Conservation (phyloP, 441 rosid genomes). For the Macaranga tanarius region DNA sequence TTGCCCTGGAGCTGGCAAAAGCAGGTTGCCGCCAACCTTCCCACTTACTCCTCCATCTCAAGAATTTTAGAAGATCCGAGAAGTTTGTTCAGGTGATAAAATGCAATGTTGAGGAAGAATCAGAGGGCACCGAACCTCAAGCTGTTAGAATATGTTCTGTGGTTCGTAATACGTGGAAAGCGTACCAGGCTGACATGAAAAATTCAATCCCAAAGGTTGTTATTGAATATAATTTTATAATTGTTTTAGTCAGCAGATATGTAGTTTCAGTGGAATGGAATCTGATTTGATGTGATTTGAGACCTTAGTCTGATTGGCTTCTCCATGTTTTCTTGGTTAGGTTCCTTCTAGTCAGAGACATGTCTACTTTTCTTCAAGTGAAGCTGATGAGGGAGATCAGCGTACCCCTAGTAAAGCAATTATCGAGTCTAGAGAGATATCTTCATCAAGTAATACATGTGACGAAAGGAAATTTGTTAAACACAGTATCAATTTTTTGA, state of each 20-base stretch:
- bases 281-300: background rate
- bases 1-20: conserved; percentile 95
- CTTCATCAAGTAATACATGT: conserved; percentile 54
- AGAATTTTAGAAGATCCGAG: conserved; percentile 83
- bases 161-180: conserved; percentile 86
- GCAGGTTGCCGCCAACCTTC: conserved; percentile 81
- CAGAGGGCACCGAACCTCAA: conserved; percentile 64
- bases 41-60: conserved; percentile 87
- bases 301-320: conserved; percentile 7
- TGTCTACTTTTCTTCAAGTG: conserved; percentile 77
- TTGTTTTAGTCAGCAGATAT: conserved; percentile 8
- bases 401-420: conserved; percentile 47
- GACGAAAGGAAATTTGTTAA: conserved; percentile 62
- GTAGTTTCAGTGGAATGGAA: conserved; percentile 16
- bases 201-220: conserved; percentile 66
- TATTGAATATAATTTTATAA: background rate
- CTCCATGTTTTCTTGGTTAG: conserved; percentile 36
- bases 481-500: conserved; percentile 74
- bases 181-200: conserved; percentile 60
- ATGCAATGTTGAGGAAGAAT: conserved; percentile 61
- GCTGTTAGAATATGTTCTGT: conserved; percentile 85
- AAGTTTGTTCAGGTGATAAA: conserved; percentile 83
- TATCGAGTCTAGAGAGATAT: conserved; percentile 56
- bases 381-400: conserved; percentile 49
- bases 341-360: conserved; percentile 93